Base-by-base conservation (phyloP, 768 basidiomycete species). In the Rhizopogon roseolus region DNA sequence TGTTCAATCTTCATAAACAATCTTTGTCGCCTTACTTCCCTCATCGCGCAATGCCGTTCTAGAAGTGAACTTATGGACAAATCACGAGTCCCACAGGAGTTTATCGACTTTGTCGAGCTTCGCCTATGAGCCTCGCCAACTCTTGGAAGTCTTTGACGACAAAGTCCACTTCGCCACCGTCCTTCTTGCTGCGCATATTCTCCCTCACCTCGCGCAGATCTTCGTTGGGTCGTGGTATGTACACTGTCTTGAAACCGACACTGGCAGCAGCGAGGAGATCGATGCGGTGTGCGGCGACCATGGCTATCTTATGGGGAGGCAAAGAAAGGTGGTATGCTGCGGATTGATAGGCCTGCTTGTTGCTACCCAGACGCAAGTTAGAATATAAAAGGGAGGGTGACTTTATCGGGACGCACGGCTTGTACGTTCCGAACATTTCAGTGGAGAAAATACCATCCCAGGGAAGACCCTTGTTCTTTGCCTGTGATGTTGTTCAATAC, bases 401-500 rank as follows among this genome's bases (percentile, higher is more conserved):
- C 13, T 36, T 36, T 36, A 34, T 28, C n/a, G 6, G 27, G 6
- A 67, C 81, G 38, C 41, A 86, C 85, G 86, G 83, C 62, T 88
- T 88, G 71, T 79, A 87, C 0, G 78, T 76, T 8, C 73, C 71
- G 46, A 86, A 82, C 16, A 87, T 67, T 52, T 85, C 82, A 1
- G 77, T 70, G 1, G 84, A 84, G 52, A 88, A 76, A 19, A 88
- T 66, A 1, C 73, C 71, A 53, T 87, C 84, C 85, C 82, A 86
- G 0, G 85, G 84, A 4, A 87, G 67, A 16, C 76, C 70, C 2
- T 82, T 79, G 52, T 79, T 66, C 65, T 82, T 86, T 1, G 86
- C 84, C 85, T 86, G 49, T 22, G 25, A 4, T 13, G 14, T 2
- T 25, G 11, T 28, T 60, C 17, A 49, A 39, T 11, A 27, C 14